phyloP scores from a whole-genome alignment of 1,284 basidiomycete genomes.

The Ustilago sp. region DNA sequence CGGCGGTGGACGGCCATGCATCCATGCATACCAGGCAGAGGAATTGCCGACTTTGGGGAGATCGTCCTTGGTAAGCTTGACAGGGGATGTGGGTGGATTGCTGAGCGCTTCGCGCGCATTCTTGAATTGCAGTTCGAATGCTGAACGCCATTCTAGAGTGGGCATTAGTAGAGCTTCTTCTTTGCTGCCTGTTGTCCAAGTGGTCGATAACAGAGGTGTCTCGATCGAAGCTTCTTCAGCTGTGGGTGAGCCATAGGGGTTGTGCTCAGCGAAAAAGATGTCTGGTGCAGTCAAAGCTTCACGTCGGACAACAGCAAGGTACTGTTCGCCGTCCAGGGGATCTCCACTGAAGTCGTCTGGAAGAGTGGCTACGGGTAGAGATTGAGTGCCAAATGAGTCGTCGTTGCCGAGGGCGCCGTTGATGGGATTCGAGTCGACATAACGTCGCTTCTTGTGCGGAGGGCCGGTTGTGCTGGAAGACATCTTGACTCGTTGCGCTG shows the following conservation, averaged over 20 bases:
- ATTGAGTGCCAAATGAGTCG: slow-evolving; percentile 51
- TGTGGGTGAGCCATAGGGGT: slow-evolving; percentile 34
- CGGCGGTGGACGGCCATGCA: slow-evolving; percentile 41
- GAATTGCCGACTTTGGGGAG: slow-evolving; percentile 40
- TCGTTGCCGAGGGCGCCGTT: slow-evolving; percentile 1
- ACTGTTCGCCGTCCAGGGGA: slow-evolving; percentile 60
- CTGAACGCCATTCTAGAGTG: slow-evolving; percentile 31
- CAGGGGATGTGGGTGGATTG: slow-evolving; percentile 38
- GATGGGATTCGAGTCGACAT: neutral
- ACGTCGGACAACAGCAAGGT: slow-evolving; percentile 62
- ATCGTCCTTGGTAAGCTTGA: slow-evolving; percentile 31
- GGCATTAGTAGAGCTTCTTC: slow-evolving; percentile 34
- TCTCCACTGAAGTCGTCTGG: slow-evolving; percentile 58
- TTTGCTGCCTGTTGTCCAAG: no score
- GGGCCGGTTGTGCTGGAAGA: neutral
- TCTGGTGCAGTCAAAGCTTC: slow-evolving; percentile 44
- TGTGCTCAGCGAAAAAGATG: slow-evolving; percentile 42
- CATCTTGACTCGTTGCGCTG: neutral
- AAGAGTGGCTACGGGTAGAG: slow-evolving; percentile 58
- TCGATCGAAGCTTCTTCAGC: neutral
- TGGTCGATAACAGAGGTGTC: no score
- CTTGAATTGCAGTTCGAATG: slow-evolving; percentile 38
- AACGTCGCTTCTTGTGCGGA: slow-evolving; percentile 27
- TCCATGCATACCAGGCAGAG: slow-evolving; percentile 50
- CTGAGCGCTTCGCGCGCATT: slow-evolving; percentile 41